Evolutionary conservation across 352 stramenopile genomes (phyloP).

Genomic region (Phytophthora niederhauseri): DNA sequence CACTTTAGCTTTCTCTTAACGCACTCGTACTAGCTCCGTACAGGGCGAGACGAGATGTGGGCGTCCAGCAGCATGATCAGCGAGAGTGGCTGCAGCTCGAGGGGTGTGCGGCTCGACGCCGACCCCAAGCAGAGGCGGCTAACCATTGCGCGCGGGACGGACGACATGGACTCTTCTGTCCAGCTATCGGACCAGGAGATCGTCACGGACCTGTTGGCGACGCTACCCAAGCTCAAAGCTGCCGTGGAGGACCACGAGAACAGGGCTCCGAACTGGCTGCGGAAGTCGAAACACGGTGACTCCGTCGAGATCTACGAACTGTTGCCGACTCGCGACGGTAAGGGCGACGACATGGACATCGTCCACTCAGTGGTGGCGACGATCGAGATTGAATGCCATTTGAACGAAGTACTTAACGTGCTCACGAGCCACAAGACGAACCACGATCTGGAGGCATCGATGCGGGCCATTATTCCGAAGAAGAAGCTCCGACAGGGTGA

Average conservation of each 20-base stretch:
- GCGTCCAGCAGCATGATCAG: conserved; percentile 42
- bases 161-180: conserved; percentile 21
- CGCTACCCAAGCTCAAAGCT: conserved; percentile 49
- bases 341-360: conserved; percentile 57
- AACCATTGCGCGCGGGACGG: conserved; percentile 26
- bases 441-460: conserved; percentile 51
- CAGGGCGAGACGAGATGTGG: conserved; percentile 32
- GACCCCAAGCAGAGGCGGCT: conserved; percentile 29
- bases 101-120: conserved; percentile 28
- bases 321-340: conserved; percentile 32
- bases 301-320: conserved; percentile 58
- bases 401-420: conserved; percentile 74
- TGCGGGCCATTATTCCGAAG: conserved; percentile 46
- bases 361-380: conserved; percentile 55
- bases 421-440: conserved; percentile 53
- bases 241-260: conserved; percentile 42
- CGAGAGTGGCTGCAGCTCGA: conserved; percentile 34
- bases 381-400: conserved; percentile 57
- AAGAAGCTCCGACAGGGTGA: conserved; percentile 42
- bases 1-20: conserved; percentile 32
- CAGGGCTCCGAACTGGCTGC: conserved; percentile 43
- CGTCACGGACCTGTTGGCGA: conserved; percentile 50
- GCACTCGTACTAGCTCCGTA: background rate
- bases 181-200: conserved; percentile 50
- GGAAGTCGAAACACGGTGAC: conserved; percentile 51